Evolutionary conservation across 2,329 filamentous ascomycete genomes (phyloP).

Genomic region (Ophiostoma piceae): DNA sequence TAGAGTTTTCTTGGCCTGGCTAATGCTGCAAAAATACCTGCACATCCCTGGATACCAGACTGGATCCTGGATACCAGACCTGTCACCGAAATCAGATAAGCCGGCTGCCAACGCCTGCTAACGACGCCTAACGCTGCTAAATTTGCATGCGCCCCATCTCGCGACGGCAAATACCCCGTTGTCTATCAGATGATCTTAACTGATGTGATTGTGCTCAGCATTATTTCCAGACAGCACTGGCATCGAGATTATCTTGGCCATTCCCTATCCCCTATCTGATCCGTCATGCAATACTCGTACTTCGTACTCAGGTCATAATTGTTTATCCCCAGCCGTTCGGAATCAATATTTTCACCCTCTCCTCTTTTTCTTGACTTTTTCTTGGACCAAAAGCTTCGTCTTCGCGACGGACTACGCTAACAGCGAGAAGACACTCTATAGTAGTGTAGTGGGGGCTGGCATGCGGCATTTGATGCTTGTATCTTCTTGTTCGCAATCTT

Average conservation of each 20-base stretch:
- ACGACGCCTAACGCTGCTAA: neutral
- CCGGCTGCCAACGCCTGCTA: neutral
- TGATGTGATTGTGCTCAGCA: neutral
- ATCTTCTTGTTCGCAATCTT: neutral
- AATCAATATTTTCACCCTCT: neutral
- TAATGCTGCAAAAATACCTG: neutral
- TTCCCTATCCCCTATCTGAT: neutral
- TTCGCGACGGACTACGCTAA: conserved; percentile 1
- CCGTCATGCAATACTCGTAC: neutral
- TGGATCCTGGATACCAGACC: neutral
- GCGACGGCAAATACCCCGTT: neutral
- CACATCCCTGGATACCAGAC: neutral
- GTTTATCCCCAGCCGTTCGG: neutral
- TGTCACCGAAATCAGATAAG: conserved; percentile 4
- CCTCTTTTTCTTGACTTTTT: neutral
- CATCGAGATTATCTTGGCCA: neutral
- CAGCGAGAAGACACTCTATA: neutral
- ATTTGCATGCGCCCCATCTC: neutral
- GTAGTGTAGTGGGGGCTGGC: neutral
- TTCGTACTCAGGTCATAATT: no score
- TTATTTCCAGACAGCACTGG: neutral
- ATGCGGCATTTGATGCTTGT: conserved; percentile 1
- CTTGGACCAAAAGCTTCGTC: neutral
- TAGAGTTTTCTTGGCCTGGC: neutral
- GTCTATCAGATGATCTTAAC: neutral